Conservation (phyloP, 352 stramenopile species). For the Phytophthora rubi region DNA sequence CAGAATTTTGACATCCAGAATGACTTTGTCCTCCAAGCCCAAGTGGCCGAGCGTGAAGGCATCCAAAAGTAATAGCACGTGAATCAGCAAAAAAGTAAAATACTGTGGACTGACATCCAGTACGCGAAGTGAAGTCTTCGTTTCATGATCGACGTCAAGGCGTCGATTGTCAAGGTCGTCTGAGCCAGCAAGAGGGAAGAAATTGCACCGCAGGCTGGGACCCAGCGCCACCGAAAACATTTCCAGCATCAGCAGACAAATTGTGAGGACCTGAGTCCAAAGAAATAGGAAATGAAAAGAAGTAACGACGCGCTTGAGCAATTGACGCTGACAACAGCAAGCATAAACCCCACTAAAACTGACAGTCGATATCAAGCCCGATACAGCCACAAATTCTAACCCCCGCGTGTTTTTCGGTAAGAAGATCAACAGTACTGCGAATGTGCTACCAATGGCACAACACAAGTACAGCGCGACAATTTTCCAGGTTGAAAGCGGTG, state of each 20-base stretch:
- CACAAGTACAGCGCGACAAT: not conserved
- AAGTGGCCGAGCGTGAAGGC: not conserved
- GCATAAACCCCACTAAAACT: not conserved
- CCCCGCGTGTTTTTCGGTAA: not conserved
- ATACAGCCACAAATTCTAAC: not conserved
- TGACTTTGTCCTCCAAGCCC: not conserved
- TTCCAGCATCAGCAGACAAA: not conserved
- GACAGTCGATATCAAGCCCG: not conserved
- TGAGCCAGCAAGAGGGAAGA: not conserved
- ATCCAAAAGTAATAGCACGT: not conserved
- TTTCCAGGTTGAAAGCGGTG: not conserved
- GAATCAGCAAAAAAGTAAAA: not conserved
- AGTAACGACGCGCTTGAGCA: conserved; percentile 15
- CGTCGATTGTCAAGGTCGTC: not conserved
- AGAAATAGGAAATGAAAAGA: conserved; percentile 2
- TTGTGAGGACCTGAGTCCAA: not conserved
- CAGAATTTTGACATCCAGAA: not conserved
- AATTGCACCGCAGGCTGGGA: not conserved
- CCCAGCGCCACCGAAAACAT: not conserved
- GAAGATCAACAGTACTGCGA: not conserved
- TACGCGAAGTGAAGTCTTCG: not conserved
- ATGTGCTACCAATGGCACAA: not conserved
- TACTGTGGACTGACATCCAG: not conserved
- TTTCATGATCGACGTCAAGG: not conserved
- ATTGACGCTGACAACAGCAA: conserved; percentile 10